Conservation (phyloP, 2,329 filamentous ascomycete species). For the Colletotrichum endophyticum region DNA sequence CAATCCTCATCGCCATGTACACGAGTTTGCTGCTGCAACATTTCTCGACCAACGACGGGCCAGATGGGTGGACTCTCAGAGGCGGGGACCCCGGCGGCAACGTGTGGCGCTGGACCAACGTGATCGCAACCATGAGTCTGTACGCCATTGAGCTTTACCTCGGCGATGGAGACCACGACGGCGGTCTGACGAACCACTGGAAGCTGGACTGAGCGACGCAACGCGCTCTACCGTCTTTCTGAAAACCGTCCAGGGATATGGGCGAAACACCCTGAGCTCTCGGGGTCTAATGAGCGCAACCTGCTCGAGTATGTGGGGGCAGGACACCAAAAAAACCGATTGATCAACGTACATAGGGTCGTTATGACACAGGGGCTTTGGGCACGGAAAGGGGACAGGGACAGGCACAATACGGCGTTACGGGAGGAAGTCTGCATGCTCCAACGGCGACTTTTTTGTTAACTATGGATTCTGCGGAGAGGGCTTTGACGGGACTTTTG, state of each 20-base stretch:
- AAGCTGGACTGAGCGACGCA: slow-evolving; percentile 76
- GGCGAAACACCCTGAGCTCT: background rate
- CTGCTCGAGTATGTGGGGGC: background rate
- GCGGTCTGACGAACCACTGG: slow-evolving; percentile 80
- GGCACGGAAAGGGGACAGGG: slow-evolving; percentile 5
- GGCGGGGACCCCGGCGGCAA: slow-evolving; percentile 85
- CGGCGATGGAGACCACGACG: slow-evolving; percentile 80
- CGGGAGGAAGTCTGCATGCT: slow-evolving; percentile 18
- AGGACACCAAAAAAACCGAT: slow-evolving; percentile 9
- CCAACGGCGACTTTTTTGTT: slow-evolving; percentile 18
- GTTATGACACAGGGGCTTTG: slow-evolving; percentile 13
- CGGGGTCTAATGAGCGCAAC: slow-evolving; percentile 1
- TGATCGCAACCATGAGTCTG: slow-evolving; percentile 85
- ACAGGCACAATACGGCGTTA: slow-evolving; percentile 22
- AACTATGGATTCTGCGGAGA: background rate
- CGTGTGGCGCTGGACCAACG: slow-evolving; percentile 91
- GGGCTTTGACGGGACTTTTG: background rate
- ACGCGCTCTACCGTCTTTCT: background rate
- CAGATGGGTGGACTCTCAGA: slow-evolving; percentile 82
- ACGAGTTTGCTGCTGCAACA: slow-evolving; percentile 95
- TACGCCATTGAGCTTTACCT: slow-evolving; percentile 92
- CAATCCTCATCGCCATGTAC: slow-evolving; percentile 93
- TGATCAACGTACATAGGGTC: slow-evolving; percentile 19
- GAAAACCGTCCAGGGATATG: background rate
- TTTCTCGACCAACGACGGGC: slow-evolving; percentile 78